A percentile compares a stretch with the other conserved stretches of the same genome.
phyloP scores from a whole-genome alignment of 2,329 filamentous ascomycete species.

The Neurospora sp. region DNA sequence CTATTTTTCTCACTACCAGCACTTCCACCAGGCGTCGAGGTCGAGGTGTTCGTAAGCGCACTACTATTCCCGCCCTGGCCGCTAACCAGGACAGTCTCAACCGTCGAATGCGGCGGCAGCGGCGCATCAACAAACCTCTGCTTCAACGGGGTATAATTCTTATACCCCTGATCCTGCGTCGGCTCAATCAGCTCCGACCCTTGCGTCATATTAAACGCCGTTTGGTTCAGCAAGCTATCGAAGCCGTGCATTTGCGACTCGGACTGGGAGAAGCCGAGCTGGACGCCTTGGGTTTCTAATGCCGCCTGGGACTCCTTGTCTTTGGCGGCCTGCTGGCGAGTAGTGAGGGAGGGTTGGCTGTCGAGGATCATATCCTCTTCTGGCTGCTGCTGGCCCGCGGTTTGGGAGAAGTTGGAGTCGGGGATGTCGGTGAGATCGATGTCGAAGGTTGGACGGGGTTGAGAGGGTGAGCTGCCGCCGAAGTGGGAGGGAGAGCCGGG shows the following conservation, averaged over 20 bases:
- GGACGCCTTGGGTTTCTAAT: constrained; percentile 32
- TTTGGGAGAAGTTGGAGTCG: constrained; percentile 51
- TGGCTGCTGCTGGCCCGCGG: constrained; percentile 36
- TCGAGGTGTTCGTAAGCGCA: not conserved
- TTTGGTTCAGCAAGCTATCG: constrained; percentile 40
- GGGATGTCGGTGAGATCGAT: constrained; percentile 34
- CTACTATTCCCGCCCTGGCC: not conserved
- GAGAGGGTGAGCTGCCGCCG: constrained; percentile 27
- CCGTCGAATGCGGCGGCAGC: constrained; percentile 51
- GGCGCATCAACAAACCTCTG: constrained; percentile 47
- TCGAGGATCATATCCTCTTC: constrained; percentile 42
- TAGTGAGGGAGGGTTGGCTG: constrained; percentile 27
- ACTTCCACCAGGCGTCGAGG: not conserved
- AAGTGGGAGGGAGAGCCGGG: constrained; percentile 18
- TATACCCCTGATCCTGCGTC: constrained; percentile 74
- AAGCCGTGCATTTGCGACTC: constrained; percentile 42
- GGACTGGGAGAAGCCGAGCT: constrained; percentile 44
- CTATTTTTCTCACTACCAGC: not conserved
- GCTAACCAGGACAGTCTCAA: constrained; percentile 56
- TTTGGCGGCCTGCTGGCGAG: constrained; percentile 21
- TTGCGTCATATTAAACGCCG: constrained; percentile 42
- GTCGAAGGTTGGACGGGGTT: constrained; percentile 47
- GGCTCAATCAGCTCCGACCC: constrained; percentile 61
- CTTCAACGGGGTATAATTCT: constrained; percentile 60
- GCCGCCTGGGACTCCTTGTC: constrained; percentile 25